These are phyloP conservation scores for Candida silvicultrix DNA, from an alignment of 805 yeast genomes.

Conservation along the genomic window DNA sequence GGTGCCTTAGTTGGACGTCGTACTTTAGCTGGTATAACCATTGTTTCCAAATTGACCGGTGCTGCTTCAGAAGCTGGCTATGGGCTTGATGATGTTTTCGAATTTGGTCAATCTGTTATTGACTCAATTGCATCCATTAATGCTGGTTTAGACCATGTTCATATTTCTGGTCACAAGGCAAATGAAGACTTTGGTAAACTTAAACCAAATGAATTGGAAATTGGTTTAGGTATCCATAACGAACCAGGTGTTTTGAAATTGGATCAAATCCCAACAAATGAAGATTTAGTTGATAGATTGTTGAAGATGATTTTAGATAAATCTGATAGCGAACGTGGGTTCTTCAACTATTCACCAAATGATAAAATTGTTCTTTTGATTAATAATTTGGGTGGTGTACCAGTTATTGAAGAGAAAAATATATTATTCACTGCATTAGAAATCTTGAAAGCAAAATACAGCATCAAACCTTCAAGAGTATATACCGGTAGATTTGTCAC, in stretches of 20 bases:
- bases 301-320: not conserved
- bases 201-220: not conserved
- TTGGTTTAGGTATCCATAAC: not conserved
- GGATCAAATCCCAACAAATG: not conserved
- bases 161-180: not conserved
- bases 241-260: not conserved
- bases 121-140: not conserved
- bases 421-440: not conserved
- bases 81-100: not conserved
- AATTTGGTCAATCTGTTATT: not conserved
- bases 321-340: not conserved
- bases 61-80: not conserved
- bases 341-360: not conserved
- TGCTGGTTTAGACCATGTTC: constrained; percentile 1
- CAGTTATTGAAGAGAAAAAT: not conserved
- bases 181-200: not conserved
- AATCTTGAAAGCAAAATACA: not conserved
- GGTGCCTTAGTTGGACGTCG: not conserved
- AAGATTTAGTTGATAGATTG: not conserved
- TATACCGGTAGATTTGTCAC: not conserved
- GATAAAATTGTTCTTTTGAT: not conserved
- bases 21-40: not conserved
- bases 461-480: not conserved
- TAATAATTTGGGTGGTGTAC: constrained; percentile 1
- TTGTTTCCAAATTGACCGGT: not conserved